Evolutionary conservation across 2,329 filamentous ascomycete species (phyloP), one percentile per base, ranked within the genome.

Genomic region (Emmonsiellopsis sp.): DNA sequence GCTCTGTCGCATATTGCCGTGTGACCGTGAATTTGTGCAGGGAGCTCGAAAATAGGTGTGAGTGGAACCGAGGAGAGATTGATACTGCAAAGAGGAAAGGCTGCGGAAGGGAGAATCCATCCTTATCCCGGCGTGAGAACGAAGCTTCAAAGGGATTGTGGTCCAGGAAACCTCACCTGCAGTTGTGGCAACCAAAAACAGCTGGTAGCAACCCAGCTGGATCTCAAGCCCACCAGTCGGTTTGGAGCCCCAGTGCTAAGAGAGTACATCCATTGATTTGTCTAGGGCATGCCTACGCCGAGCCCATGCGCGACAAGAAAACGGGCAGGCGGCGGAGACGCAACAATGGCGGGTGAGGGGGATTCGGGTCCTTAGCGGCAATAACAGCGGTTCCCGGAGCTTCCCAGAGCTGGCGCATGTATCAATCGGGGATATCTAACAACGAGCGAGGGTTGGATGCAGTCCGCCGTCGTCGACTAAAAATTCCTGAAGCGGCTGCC

Each of bases 251-350:
- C 46, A 27, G 21, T 54, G 45, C 36, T 47, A 52, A 57, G 32
- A 39, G 53, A 42, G 51, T 48, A 57, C 54, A 56, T 57, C 56
- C 56, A 55, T 56, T 34, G 48, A 55, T 39, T 33, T 37, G 7
- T 27, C 21, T 27, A 27, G 21, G 21, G 21, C 21, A 27, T 27
- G 21, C 21, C 21, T 27, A 27, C 21, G 21, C 21, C 21, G 21
- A 27, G 21, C 21, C 21, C 21, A 27, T 27, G 21, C 21, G 21
- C 21, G 21, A 27, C 21, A 27, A 5, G 21, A 27, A 27, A 27
- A 27, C 21, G 21, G 21, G 21, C 21, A 27, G 21, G 5, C 21
- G 21, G 21, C 21, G 21, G 21, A 27, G 21, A 27, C 21, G 21
- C 21, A 27, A 27, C 21, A 27, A 27, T 27, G 21, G 21, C 21